Conservation (phyloP, 768 basidiomycete genomes). For the Phlebiopsis gigantea region DNA sequence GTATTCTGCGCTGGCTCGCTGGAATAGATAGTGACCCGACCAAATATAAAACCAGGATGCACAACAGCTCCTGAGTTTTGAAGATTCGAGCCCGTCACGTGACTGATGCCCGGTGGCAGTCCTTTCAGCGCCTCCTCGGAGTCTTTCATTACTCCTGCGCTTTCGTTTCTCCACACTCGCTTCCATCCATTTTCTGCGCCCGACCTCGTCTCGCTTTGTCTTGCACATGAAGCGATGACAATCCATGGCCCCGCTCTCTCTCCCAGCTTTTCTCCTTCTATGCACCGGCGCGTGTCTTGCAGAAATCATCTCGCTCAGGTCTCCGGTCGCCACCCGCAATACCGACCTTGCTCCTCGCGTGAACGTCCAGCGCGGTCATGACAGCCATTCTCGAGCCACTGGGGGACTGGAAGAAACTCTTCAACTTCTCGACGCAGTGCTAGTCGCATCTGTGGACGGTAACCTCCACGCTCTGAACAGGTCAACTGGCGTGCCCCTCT, state of each 20-base stretch:
- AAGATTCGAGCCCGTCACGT: not conserved
- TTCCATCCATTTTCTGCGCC: not conserved
- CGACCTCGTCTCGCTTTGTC: not conserved
- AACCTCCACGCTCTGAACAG: conserved; percentile 92
- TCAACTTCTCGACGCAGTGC: conserved; percentile 74
- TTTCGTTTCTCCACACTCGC: not conserved
- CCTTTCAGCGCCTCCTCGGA: not conserved
- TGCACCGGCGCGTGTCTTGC: conserved; percentile 21
- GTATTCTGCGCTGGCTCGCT: too few relatives aligned
- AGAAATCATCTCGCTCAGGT: conserved; percentile 21
- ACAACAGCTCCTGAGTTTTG: too few relatives aligned
- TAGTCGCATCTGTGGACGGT: conserved; percentile 92
- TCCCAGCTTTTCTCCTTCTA: conserved; percentile 14
- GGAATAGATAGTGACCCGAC: too few relatives aligned
- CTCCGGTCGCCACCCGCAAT: conserved; percentile 6
- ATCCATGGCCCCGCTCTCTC: conserved; percentile 15
- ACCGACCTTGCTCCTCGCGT: conserved; percentile 20
- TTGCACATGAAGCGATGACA: conserved; percentile 17
- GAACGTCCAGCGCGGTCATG: conserved; percentile 10
- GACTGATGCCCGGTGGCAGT: not conserved
- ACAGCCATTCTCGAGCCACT: not conserved
- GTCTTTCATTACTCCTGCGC: not conserved
- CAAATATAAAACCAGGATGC: too few relatives aligned
- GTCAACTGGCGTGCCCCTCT: conserved; percentile 73
- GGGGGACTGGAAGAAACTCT: conserved; percentile 30